A percentile compares a stretch with the other conserved stretches of the same genome.
phyloP scores from a whole-genome alignment of 2,329 filamentous ascomycete species.

The Ophiostoma novo-ulmi region DNA sequence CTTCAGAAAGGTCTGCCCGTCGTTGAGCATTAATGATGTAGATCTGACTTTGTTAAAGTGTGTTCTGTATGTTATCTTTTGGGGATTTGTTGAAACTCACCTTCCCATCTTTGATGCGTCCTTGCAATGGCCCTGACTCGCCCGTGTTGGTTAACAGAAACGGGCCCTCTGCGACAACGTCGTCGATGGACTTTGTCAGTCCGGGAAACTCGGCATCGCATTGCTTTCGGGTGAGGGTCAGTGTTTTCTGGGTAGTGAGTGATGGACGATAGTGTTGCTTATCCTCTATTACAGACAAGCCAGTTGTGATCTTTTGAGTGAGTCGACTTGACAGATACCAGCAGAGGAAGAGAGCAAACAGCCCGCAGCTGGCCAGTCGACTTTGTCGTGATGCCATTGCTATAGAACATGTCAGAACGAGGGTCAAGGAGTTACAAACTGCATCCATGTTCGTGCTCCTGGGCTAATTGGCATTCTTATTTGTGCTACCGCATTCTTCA shows the following conservation, averaged over 20 bases:
- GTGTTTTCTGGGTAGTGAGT: not conserved
- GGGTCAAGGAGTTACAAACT: not conserved
- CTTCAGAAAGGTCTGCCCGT: conserved; percentile 38
- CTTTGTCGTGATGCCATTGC: not conserved
- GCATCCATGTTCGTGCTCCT: not conserved
- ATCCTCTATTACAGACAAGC: not conserved
- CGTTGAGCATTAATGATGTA: conserved; percentile 43
- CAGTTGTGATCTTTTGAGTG: not conserved
- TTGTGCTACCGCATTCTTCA: not conserved
- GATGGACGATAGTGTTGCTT: not conserved
- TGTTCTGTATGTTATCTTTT: not conserved
- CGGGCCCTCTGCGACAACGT: not conserved
- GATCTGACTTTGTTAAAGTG: conserved; percentile 34
- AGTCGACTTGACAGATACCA: not conserved
- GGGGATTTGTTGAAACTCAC: not conserved
- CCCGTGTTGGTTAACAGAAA: not conserved
- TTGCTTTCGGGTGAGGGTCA: not conserved
- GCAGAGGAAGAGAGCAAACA: not conserved
- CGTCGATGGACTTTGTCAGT: not conserved
- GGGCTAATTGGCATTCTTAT: not conserved
- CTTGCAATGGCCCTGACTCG: not conserved
- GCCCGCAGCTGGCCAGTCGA: not conserved
- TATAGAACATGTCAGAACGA: not conserved
- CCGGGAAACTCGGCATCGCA: not conserved
- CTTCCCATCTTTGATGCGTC: not conserved